These are phyloP conservation scores for Luzula sylvatica DNA, from an alignment of 176 grass and related monocot species.

Conservation along the genomic window DNA sequence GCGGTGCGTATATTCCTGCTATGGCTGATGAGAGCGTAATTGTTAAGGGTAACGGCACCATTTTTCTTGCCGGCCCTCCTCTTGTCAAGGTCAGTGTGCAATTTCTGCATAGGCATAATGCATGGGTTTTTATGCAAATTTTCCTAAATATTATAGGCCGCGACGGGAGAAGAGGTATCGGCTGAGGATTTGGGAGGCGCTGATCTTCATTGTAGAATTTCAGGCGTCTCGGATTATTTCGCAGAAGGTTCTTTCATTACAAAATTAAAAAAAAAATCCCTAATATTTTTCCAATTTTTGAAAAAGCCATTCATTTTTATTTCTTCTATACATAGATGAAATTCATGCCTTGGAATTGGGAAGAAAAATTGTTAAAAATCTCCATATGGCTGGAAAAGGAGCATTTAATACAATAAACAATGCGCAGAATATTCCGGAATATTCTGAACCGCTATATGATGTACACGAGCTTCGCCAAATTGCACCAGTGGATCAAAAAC, in stretches of 20 bases:
- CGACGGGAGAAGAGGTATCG: conserved; percentile 93
- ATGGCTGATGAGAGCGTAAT: conserved; percentile 99
- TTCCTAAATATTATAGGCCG: conserved; percentile 78
- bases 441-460: conserved; percentile 84
- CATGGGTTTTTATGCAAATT: conserved; percentile 14
- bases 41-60: conserved; percentile 90
- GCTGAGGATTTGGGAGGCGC: conserved; percentile 98
- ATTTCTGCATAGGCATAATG: conserved; percentile 14
- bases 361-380: conserved; percentile 76
- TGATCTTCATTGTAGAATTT: conserved; percentile 89
- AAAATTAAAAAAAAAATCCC: neutral
- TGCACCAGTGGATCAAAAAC: conserved; percentile 74
- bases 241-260: conserved; percentile 56
- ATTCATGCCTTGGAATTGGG: conserved; percentile 70
- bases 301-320: too few species aligned
- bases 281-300: too few species aligned
- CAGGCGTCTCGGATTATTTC: conserved; percentile 91
- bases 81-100: conserved; percentile 66
- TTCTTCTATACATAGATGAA: conserved; percentile 59
- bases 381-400: conserved; percentile 70
- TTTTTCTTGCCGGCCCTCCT: conserved; percentile 93
- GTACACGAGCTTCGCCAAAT: conserved; percentile 66
- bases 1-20: conserved; percentile 86
- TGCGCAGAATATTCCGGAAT: conserved; percentile 35
- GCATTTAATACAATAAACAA: conserved; percentile 24